Base-by-base conservation (phyloP, 306 rosid genomes). In the peach (Prunus persica) region DNA sequence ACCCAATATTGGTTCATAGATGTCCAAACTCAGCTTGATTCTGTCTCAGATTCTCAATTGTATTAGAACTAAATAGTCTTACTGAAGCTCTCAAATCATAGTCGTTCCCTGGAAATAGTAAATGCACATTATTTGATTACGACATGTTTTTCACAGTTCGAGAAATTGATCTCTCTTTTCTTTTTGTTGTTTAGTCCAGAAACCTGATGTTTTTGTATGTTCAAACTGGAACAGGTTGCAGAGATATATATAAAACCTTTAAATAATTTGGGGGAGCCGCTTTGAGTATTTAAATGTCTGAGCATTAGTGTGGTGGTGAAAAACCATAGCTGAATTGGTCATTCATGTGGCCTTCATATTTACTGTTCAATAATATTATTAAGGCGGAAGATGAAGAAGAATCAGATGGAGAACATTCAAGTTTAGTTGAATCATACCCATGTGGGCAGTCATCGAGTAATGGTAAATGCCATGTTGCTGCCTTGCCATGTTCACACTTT, bases 261-360 rank as follows among this genome's bases (percentile, higher is more conserved):
- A 62, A 43, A 65, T 69, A 61, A 58, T 69, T 73, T 78, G 45
- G 30, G 74, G 74, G 38, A 60, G 49, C 61, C 8, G 71, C 47
- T 67, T 73, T 51, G 72, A 69, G 49, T 67, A 24, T 75, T 76
- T 69, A 55, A 67, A 63, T 64, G 65, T 28, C 34, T 5, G 69
- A 74, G 73, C 54, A 69, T 58, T 71, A 51, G 79, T 47, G 55
- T 76, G 70, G 58, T 64, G 41, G 80, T 81, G 69, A 75, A 49
- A 72, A 61, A 63, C 64, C 76, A 19, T 58, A 45, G 71, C 45
- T 67, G 78, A 82, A 81, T 80, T 69, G 80, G 74, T 79, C 79
- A 72, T 78, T 86, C 79, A 95, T 95, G 99, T 89, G 97, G 97
- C 97, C 97, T 75, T 82, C 91, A 70, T 89, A 71, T 75, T n/a